A percentile compares a stretch with the other conserved stretches of the same genome.
Conservation (phyloP, 129 eudicot species). For the Pulicaria dysenterica region DNA sequence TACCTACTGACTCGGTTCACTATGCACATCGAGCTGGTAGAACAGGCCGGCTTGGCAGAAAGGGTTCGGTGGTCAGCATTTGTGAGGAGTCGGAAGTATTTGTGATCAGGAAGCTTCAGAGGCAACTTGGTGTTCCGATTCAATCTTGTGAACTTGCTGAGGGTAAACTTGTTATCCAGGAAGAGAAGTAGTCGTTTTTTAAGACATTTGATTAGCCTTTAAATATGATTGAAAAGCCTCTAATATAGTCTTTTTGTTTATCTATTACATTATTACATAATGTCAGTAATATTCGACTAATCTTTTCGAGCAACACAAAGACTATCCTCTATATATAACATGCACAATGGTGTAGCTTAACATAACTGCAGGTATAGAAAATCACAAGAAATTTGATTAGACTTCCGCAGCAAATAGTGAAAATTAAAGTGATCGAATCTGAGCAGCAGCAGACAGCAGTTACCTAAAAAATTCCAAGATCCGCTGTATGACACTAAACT, state of each 20-base stretch:
- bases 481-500: too few species aligned
- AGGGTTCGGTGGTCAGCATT: slow-evolving; percentile 75
- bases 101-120: slow-evolving; percentile 74
- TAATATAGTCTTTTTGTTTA: slow-evolving; percentile 10
- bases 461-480: too few species aligned
- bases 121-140: slow-evolving; percentile 74
- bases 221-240: slow-evolving; percentile 4
- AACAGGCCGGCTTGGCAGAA: slow-evolving; percentile 89
- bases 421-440: too few species aligned
- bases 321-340: too few species aligned
- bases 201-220: not conserved
- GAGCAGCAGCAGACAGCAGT: too few species aligned
- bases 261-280: not conserved
- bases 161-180: slow-evolving; percentile 64
- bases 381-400: too few species aligned
- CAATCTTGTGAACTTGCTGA: slow-evolving; percentile 78
- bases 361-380: too few species aligned
- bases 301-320: too few species aligned
- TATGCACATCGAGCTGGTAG: slow-evolving; percentile 96
- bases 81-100: slow-evolving; percentile 85
- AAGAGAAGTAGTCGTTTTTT: slow-evolving; percentile 38
- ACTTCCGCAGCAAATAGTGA: too few species aligned
- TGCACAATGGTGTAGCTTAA: too few species aligned
- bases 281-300: not conserved
- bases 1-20: slow-evolving; percentile 90